phyloP scores from a whole-genome alignment of 768 basidiomycete species.

The Rhizopogon vinicolor region DNA sequence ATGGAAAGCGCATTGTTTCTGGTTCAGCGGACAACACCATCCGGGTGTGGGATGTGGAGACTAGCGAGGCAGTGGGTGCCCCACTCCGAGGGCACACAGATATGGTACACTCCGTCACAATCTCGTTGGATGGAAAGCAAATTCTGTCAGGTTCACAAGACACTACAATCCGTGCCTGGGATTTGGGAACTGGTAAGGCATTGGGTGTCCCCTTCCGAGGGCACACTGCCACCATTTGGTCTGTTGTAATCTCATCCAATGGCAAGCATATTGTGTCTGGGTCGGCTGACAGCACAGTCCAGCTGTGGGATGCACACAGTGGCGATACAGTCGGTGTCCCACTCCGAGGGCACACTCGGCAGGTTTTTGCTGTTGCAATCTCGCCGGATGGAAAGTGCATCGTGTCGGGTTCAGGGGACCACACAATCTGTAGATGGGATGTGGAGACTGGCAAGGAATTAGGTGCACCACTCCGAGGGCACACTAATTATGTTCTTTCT shows the following conservation, averaged over 20 bases:
- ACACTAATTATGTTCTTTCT: too few relatives aligned
- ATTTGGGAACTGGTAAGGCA: not conserved
- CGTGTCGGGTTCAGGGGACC: not conserved
- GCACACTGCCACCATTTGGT: not conserved
- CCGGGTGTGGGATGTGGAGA: too few relatives aligned
- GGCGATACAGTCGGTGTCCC: not conserved
- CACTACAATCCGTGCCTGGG: not conserved
- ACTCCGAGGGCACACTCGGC: too few relatives aligned
- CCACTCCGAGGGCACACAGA: not conserved
- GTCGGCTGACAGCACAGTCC: not conserved
- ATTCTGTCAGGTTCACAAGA: not conserved
- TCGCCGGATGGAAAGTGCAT: not conserved
- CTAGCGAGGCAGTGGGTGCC: too few relatives aligned
- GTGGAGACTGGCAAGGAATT: too few relatives aligned
- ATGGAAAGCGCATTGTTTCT: too few relatives aligned
- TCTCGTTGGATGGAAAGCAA: not conserved
- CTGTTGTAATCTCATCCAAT: not conserved
- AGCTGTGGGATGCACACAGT: not conserved
- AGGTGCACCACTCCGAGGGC: too few relatives aligned
- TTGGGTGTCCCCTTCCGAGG: not conserved
- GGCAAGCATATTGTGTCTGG: not conserved
- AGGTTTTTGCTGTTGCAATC: too few relatives aligned
- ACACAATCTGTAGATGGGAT: not conserved
- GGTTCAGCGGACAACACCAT: too few relatives aligned
- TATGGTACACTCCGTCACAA: not conserved